phyloP scores from a whole-genome alignment of 805 yeast species.

The Cyberlindnera xylosilytica region DNA sequence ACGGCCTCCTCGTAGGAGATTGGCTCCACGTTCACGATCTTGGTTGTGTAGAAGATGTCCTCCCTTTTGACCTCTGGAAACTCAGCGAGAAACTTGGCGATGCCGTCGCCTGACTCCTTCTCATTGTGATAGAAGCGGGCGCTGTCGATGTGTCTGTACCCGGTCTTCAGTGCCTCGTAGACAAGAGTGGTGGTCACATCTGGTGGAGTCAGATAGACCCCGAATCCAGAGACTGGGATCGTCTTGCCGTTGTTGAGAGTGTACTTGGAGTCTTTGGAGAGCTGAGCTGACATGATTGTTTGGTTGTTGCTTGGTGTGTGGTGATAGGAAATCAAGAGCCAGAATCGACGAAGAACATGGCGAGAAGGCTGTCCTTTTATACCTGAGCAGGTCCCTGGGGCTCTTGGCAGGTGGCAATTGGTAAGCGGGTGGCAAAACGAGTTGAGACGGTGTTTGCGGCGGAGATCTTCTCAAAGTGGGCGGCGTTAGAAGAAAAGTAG shows the following conservation, averaged over 20 bases:
- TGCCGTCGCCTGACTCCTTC: constrained; percentile 22
- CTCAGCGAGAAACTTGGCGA: constrained; percentile 23
- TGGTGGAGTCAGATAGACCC: constrained; percentile 24
- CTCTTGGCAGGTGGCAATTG: too few relatives aligned
- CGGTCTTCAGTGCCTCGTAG: constrained; percentile 23
- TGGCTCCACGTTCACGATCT: constrained; percentile 15
- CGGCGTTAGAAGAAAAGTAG: too few relatives aligned
- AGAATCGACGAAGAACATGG: too few relatives aligned
- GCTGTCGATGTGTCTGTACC: constrained; percentile 27
- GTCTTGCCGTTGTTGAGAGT: constrained; percentile 20
- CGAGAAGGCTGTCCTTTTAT: too few relatives aligned
- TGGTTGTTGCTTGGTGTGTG: too few relatives aligned
- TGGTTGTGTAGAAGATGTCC: constrained; percentile 26
- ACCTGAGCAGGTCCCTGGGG: too few relatives aligned
- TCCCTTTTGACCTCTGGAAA: constrained; percentile 20
- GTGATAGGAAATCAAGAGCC: too few relatives aligned
- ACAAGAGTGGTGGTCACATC: constrained; percentile 18
- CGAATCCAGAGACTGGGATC: constrained; percentile 26
- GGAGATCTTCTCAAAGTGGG: too few relatives aligned
- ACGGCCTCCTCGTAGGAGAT: constrained; percentile 11
- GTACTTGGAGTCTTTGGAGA: constrained; percentile 16
- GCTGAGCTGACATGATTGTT: not conserved
- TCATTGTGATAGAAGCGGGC: constrained; percentile 22
- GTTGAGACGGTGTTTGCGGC: too few relatives aligned
- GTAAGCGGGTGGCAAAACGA: too few relatives aligned